phyloP scores from a whole-genome alignment of 2,329 filamentous ascomycete genomes.

The Fonsecaea multimorphosa region DNA sequence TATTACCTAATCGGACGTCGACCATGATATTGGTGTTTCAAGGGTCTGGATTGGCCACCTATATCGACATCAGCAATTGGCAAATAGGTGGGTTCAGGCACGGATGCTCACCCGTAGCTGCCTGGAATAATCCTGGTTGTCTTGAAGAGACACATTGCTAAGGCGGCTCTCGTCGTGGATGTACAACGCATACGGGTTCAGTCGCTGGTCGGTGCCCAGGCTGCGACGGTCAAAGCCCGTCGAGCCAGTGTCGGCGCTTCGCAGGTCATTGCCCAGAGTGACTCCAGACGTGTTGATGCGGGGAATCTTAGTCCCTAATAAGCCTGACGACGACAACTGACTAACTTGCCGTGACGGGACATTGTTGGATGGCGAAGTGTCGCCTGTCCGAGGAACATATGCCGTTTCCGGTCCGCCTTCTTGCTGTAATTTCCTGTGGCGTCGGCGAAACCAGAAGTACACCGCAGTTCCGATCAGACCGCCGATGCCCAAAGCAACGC shows the following conservation, averaged over 20 bases:
- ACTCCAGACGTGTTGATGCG: conserved; percentile 36
- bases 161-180: conserved; percentile 50
- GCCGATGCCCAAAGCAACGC: conserved; percentile 48
- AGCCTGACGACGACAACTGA: conserved; percentile 40
- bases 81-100: not conserved
- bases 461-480: conserved; percentile 48
- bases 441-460: conserved; percentile 48
- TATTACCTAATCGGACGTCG: not conserved
- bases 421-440: conserved; percentile 40
- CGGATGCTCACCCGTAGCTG: conserved; percentile 39
- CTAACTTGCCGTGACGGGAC: conserved; percentile 41
- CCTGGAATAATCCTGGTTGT: conserved; percentile 56
- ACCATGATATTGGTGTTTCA: conserved; percentile 17
- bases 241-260: conserved; percentile 29
- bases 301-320: conserved; percentile 35
- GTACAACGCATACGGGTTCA: conserved; percentile 52
- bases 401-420: conserved; percentile 23
- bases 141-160: conserved; percentile 55
- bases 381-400: conserved; percentile 31
- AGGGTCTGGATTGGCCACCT: conserved; percentile 40
- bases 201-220: conserved; percentile 49
- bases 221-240: conserved; percentile 36
- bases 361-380: conserved; percentile 33
- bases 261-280: conserved; percentile 23
- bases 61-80: conserved; percentile 22